Base-by-base conservation (phyloP, 2,329 filamentous ascomycete genomes). In the Pleomassaria siparia region DNA sequence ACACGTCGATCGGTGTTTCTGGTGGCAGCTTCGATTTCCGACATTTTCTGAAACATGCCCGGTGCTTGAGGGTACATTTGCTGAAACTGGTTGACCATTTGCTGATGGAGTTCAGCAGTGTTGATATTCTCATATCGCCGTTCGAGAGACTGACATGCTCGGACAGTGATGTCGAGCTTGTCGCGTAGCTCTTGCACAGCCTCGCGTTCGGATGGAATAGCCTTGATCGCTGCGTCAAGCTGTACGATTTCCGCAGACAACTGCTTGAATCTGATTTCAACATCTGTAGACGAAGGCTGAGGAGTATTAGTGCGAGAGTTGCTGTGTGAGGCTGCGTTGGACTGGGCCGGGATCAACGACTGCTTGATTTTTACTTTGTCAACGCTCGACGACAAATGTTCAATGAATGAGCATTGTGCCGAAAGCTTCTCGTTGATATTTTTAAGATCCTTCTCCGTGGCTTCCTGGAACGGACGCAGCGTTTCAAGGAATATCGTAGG, bases 51-150 rank as follows among this genome's bases (percentile, higher is more conserved):
- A 15, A 36, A 25, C 12, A 49, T 25, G 8, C 11, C 32, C n/a
- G 45, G 49, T 3, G 41, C 33, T 28, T 36, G 13, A 4, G 59
- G 58, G 37, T 65, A 63, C 15, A 32, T 47, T 15, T 55, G 43
- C 13, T 54, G n/a, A 24, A 66, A 55, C 56, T 54, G 58, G n/a
- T 51, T 40, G 1, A 56, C 54, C 53, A 66, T 66, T 36, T 49
- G 47, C 15, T 58, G 55, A 33, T 59, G 35, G 9, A 64, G 18
- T 7, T 58, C 46, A 13, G 56, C 56, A 0, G 62, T 62, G 8
- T 43, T 53, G 24, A 66, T 63, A 13, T 65, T 66, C n/a, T 63
- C 49, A 21, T 59, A 65, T 22, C 60, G 59, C 15, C 44, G 25
- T 20, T 62, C 50, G 2, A 66, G 41, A 9, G 30, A 48, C 8